Evolutionary conservation across 208 protist genomes (phyloP).

Genomic region (Acanthamoeba triangularis): DNA sequence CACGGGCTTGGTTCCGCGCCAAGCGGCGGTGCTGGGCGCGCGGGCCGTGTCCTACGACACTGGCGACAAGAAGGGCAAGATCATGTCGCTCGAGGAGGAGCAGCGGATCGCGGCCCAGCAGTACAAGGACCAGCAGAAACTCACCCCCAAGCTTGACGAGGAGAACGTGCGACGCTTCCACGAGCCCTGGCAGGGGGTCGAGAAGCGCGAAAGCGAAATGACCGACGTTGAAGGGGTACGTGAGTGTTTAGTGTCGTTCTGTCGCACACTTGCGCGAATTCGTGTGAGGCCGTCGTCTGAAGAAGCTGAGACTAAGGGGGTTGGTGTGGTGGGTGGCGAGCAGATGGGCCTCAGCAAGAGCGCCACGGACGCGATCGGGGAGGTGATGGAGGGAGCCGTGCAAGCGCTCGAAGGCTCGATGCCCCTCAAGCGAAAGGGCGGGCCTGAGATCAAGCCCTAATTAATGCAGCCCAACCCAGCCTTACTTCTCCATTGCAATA

Average conservation of each 20-base stretch:
- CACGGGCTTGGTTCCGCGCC: neutral
- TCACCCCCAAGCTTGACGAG: slow-evolving; percentile 3
- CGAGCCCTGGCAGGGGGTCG: neutral
- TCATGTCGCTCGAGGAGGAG: slow-evolving; percentile 37
- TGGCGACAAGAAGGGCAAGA: neutral
- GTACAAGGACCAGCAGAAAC: slow-evolving; percentile 27
- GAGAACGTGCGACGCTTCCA: neutral
- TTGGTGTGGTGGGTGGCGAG: too few relatives aligned
- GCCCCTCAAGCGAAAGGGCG: slow-evolving; percentile 23
- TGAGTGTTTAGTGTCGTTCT: too few relatives aligned
- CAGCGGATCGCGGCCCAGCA: neutral
- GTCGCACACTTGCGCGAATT: too few relatives aligned
- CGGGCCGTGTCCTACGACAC: neutral
- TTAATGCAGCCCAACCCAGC: too few relatives aligned
- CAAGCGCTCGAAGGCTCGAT: slow-evolving; percentile 4
- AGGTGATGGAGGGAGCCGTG: slow-evolving; percentile 1
- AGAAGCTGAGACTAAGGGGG: neutral
- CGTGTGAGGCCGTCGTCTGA: too few relatives aligned
- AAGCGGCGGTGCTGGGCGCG: neutral
- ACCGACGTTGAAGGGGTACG: neutral
- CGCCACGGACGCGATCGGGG: neutral
- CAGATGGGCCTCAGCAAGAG: neutral
- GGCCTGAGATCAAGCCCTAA: too few relatives aligned
- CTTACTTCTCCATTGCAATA: too few relatives aligned
- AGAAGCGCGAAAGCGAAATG: neutral